Percentiles rank a stretch among this genome's conserved stretches.
These are phyloP conservation scores for Camelina hispida DNA, from an alignment of 345 rosid species.

Conservation along the genomic window DNA sequence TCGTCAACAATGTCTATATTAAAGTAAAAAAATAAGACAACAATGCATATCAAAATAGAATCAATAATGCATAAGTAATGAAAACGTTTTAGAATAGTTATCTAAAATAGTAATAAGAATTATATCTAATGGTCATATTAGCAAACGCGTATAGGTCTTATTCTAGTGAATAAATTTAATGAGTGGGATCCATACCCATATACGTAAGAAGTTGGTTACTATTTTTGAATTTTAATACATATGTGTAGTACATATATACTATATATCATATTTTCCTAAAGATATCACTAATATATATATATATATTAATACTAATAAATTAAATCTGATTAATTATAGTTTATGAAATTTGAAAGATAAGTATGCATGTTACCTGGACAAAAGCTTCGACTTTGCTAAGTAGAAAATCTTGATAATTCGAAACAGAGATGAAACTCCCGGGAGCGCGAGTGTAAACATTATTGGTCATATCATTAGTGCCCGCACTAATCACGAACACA, in stretches of 20 bases:
- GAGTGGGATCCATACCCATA: constrained; percentile 19
- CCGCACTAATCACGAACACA: constrained; percentile 43
- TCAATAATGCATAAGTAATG: not conserved
- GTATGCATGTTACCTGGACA: constrained; percentile 33
- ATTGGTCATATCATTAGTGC: constrained; percentile 45
- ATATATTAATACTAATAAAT: not conserved
- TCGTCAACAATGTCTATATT: not conserved
- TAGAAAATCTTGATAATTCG: constrained; percentile 41
- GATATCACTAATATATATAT: not conserved
- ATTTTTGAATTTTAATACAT: not conserved
- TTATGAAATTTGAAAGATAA: not conserved
- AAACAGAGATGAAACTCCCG: constrained; percentile 20
- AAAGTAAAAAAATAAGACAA: not conserved
- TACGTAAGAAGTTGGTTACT: not conserved
- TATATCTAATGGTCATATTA: not conserved
- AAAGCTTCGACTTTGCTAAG: constrained; percentile 25
- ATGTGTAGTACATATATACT: too few species aligned
- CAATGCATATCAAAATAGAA: not conserved
- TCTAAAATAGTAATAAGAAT: not conserved
- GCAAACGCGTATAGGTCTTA: not conserved
- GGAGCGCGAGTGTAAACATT: constrained; percentile 38
- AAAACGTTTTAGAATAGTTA: not conserved
- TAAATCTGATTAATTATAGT: not conserved
- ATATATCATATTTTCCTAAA: not conserved
- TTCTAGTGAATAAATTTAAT: constrained; percentile 8